Base-by-base conservation (phyloP, 2,329 filamentous ascomycete genomes). In the Neonectria coccinea region DNA sequence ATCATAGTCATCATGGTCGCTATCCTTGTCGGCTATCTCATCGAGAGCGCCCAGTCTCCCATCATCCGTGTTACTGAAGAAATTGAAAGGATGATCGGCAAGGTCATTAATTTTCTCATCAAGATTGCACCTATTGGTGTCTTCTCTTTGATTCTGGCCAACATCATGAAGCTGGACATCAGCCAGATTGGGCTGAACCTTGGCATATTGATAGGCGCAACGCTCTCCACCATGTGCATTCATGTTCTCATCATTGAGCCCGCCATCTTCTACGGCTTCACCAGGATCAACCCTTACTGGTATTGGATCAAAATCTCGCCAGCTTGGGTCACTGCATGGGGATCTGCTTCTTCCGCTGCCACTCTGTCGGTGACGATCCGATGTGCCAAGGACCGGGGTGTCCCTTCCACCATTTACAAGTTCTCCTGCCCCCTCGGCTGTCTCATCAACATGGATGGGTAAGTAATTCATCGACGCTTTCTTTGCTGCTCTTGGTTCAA, bases 251-350 rank as follows among this genome's bases (percentile, higher is more conserved):
- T 85, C 62, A 56, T 85, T 16, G 75, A 85, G 0, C 84, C 84
- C 0, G 65, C 78, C 47, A 68, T 84, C 39, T 84, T 78, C 75
- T 80, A 80, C 55, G 47, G 44, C 20, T 75, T 84, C 59, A 79
- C 78, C 1, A 75, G 82, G 54, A 71, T 75, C 63, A 86, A 86
- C 67, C 83, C 84, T 0, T 86, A 83, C 58, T 59, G 76, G 0
- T 78, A 80, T 69, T 86, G 84, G 83, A 18, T 83, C 63, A 82
- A 79, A 63, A 81, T 79, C 64, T 83, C 82, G 3, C 82, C 81
- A 0, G 83, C 84, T 0, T 86, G 84, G 85, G 77, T 86, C 55
- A 86, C 84, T 1, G 84, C 84, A 1, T 86, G 84, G 84, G 84
- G 84, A 42, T 82, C 83, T 11, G 84, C 84, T 1, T 85, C 83